Evolutionary conservation across 1,139 yeast species (phyloP), one percentile per base, ranked within the genome.

Genomic region (Kluyveromyces sp.): DNA sequence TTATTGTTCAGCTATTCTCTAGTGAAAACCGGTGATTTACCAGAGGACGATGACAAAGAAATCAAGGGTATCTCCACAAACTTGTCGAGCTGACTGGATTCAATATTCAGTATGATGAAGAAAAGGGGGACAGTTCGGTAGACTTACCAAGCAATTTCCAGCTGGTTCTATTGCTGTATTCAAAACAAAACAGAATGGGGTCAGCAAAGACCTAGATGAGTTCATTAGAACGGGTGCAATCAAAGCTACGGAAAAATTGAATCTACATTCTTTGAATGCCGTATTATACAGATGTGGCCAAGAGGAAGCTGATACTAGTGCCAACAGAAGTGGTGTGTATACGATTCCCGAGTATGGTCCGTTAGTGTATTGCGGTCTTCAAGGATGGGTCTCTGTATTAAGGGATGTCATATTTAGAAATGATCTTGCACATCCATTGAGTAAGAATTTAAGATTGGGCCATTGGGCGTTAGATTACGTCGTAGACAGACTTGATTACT

Each of bases 121-220:
- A 57, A 1, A 65, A 68, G 26, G 59, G 59, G 27, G 74, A 74
- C 42, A 70, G 89, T 1, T 67, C 72, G 3, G 77, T 92, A 45
- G 68, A 64, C 1, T 67, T 85, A 4, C 81, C 83, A 2, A 72
- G 66, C 0, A 53, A 71, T 39, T 90, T 92, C 65, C 92, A 2
- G 94, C 86, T 45, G 98, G 98, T 1, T 83, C 96, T 0, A 87
- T 92, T 55, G 89, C 95, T 0, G 83, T 92, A 2, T 76, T 87
- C 57, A 75, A 82, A 37, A 89, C 97, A 0, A 74, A 72, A 48
- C 72, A 77, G 50, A 61, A 68, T 28, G 72, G 71, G 26, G 83
- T 86, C 47, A 83, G 83, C 47, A 72, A 73, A 6, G 71, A 74
- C 3, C 67, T 88, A 42, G 95, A 87, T 60, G 69, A 72, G 27